Base-by-base conservation (phyloP, 2,329 filamentous ascomycete genomes). In the Fusarium continuum region DNA sequence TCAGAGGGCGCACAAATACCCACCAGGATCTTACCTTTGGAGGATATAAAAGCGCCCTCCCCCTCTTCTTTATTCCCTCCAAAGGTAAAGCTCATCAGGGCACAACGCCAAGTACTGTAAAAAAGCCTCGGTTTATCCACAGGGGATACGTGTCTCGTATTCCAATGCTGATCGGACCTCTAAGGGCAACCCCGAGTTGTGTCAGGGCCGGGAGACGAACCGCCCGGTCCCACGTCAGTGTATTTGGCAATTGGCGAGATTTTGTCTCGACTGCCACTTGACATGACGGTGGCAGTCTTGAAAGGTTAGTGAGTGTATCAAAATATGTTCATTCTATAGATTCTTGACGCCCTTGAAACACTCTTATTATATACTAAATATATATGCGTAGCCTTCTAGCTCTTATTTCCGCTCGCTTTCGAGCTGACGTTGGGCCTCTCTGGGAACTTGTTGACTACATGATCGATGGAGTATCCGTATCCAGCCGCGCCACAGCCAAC, bases 11-110 rank as follows among this genome's bases (percentile, higher is more conserved):
- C 28, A 14, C 11, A 29, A 29, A 29, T 13, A 29, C 28, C 14
- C 28, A 29, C 13, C 28, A 13, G 2, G 26, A 17, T 39, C 35
- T 45, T 52, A 9, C 48, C 48, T 52, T 52, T 52, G 39, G 48
- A 52, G 48, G 48, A 28, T 19, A 16, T n/a, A 29, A 29, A 14
- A 6, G n/a, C n/a, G n/a, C 28, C 8, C 28, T 29, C 28, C 28
- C 31, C 39, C 39, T 43, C 14, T 28, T 10, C 6, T n/a, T n/a
- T n/a, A n/a, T n/a, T n/a, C n/a, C 48, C 23, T 52, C 31, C 39
- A 52, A 52, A 45, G 48, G 48, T n/a, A 52, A 28, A 19, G 49
- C 22, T 45, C 31, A 34, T n/a, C 4, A 25, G 35, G 22, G 28
- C 14, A 3, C 4, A 29, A 29, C 28, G 28, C 28, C 8, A 29